Conservation (phyloP, 345 rosid species). For the Noccaea caerulescens region DNA sequence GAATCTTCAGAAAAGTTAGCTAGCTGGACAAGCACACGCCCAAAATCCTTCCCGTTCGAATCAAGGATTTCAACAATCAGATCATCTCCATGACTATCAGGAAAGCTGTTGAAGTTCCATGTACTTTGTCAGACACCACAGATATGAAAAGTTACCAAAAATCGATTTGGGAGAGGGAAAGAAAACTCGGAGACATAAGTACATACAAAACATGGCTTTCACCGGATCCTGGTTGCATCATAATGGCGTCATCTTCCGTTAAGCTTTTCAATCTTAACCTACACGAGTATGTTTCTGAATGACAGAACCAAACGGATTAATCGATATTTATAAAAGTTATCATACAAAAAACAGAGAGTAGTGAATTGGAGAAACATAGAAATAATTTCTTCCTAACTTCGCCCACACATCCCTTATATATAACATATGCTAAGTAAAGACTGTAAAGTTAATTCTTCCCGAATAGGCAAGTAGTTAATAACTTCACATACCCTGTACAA, state of each 20-base stretch:
- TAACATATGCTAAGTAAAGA: slow-evolving; percentile 4
- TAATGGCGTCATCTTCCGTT: slow-evolving; percentile 71
- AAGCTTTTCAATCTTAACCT: slow-evolving; percentile 81
- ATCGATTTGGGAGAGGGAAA: slow-evolving; percentile 20
- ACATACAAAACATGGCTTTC: slow-evolving; percentile 95
- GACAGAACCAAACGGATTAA: slow-evolving; percentile 23
- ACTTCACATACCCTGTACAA: slow-evolving; percentile 66
- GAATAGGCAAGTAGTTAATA: slow-evolving; percentile 18
- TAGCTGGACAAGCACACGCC: slow-evolving; percentile 91
- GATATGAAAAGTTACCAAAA: slow-evolving; percentile 18
- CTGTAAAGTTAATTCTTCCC: neutral
- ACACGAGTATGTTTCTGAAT: slow-evolving; percentile 79
- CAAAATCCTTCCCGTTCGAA: slow-evolving; percentile 79
- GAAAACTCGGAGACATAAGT: slow-evolving; percentile 15
- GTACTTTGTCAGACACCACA: slow-evolving; percentile 36
- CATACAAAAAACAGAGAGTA: slow-evolving; percentile 3
- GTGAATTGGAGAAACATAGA: neutral
- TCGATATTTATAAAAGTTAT: slow-evolving; percentile 2
- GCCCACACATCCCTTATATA: slow-evolving; percentile 2
- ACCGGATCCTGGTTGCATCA: slow-evolving; percentile 94
- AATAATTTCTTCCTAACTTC: neutral
- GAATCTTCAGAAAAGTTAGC: slow-evolving; percentile 76
- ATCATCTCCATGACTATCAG: slow-evolving; percentile 94
- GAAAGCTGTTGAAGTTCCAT: slow-evolving; percentile 70
- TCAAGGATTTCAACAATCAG: slow-evolving; percentile 86